Evolutionary conservation across 192 early-diverging fungal genomes (phyloP).

Genomic region (Coemansia sp.): DNA sequence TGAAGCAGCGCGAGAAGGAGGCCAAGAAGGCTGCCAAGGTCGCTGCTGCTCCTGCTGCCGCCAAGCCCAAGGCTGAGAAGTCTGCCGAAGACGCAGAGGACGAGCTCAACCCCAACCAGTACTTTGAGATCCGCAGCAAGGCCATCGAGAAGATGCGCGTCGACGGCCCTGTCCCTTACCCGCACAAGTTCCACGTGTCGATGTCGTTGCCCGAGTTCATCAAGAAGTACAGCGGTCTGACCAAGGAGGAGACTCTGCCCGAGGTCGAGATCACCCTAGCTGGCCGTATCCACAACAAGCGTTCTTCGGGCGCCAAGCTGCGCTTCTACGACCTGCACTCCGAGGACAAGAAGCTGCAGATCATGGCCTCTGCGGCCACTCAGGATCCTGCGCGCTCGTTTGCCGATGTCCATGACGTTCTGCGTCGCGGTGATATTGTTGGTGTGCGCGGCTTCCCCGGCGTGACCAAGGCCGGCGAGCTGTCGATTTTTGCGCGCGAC

Average conservation of each 20-base stretch:
- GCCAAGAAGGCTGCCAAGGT: slow-evolving; percentile 71
- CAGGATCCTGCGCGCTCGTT: slow-evolving; percentile 74
- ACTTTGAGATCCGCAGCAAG: slow-evolving; percentile 97
- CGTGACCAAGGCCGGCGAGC: slow-evolving; percentile 89
- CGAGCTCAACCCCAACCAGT: slow-evolving; percentile 86
- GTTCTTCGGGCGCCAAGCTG: slow-evolving; percentile 84
- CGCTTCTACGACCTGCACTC: slow-evolving; percentile 94
- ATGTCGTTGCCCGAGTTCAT: slow-evolving; percentile 85
- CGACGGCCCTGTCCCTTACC: slow-evolving; percentile 89
- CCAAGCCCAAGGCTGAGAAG: slow-evolving; percentile 44
- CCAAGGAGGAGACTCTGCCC: slow-evolving; percentile 65
- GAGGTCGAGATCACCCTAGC: slow-evolving; percentile 76
- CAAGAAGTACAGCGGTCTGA: slow-evolving; percentile 71
- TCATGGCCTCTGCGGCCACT: slow-evolving; percentile 72
- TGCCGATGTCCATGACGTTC: slow-evolving; percentile 71
- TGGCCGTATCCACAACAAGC: slow-evolving; percentile 96
- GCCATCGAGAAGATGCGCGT: slow-evolving; percentile 79
- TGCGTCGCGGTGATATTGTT: slow-evolving; percentile 95
- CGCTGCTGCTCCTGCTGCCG: slow-evolving; percentile 55
- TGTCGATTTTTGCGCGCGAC: slow-evolving; percentile 91
- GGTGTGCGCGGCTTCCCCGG: slow-evolving; percentile 90
- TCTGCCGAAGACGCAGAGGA: slow-evolving; percentile 75
- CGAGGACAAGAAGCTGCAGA: slow-evolving; percentile 93
- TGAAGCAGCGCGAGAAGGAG: slow-evolving; percentile 89
- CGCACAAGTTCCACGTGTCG: slow-evolving; percentile 95